Conservation (phyloP, 768 basidiomycete genomes). For the Favolaschia claudopus region DNA sequence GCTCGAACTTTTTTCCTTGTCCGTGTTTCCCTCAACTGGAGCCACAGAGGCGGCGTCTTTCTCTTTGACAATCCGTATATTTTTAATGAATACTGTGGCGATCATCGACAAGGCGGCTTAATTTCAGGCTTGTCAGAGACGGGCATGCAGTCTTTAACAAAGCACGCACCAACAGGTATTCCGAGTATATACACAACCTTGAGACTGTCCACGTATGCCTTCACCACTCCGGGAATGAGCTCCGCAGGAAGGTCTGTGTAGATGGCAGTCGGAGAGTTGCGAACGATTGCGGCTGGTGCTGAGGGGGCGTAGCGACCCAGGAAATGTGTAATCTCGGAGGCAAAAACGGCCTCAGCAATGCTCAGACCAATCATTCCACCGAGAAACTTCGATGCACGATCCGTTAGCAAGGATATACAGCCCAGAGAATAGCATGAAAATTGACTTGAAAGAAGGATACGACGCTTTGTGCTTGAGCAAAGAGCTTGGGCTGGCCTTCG, state of each 20-base stretch:
- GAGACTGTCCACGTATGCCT: conserved; percentile 6
- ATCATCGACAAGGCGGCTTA: background rate
- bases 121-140: background rate
- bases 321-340: conserved; percentile 12
- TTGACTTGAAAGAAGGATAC: conserved; percentile 19
- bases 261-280: conserved; percentile 21
- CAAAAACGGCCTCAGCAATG: conserved; percentile 23
- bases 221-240: conserved; percentile 18
- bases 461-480: conserved; percentile 23
- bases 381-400: conserved; percentile 18
- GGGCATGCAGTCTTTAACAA: background rate
- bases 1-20: no score
- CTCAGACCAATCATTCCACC: conserved; percentile 22
- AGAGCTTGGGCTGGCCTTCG: conserved; percentile 9
- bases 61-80: conserved; percentile 7
- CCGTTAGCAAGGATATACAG: no score
- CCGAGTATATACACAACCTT: conserved; percentile 5
- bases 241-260: conserved; percentile 20
- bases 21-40: no score
- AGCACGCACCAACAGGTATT: background rate
- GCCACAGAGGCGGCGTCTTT: no score
- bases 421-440: background rate
- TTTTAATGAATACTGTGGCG: background rate
- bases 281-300: conserved; percentile 16
- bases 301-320: conserved; percentile 23